These are phyloP conservation scores for Gossypium bickii DNA, from an alignment of 345 rosid genomes.

Conservation along the genomic window DNA sequence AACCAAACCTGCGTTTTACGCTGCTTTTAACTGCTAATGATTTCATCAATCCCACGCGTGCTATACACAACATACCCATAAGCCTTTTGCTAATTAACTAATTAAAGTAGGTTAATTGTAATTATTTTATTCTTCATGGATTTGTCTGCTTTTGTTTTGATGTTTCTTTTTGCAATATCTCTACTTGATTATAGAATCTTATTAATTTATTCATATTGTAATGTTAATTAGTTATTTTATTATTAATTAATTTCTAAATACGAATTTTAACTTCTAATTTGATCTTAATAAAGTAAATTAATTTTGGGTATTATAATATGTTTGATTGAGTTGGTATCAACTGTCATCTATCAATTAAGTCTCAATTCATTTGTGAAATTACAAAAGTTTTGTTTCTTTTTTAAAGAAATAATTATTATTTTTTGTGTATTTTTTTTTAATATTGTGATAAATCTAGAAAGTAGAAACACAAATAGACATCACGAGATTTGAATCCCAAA, in stretches of 20 bases:
- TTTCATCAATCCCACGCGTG: constrained; percentile 3
- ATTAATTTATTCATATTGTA: background rate
- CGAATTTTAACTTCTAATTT: background rate
- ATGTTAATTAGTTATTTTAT: background rate
- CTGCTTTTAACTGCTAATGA: background rate
- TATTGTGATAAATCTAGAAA: no score
- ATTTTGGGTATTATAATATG: no score
- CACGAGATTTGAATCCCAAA: no score
- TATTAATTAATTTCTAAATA: background rate
- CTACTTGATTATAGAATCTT: background rate
- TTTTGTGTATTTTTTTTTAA: no score
- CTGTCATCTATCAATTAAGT: no score
- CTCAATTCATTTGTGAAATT: no score
- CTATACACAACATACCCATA: background rate
- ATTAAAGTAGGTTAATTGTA: background rate
- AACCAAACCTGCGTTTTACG: background rate
- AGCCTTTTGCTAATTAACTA: background rate
- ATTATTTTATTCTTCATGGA: background rate
- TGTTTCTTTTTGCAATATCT: background rate
- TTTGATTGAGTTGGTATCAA: no score
- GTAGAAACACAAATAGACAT: no score
- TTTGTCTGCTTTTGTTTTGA: background rate
- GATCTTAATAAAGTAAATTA: no score
- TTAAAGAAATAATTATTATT: no score
- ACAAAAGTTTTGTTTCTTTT: no score